phyloP scores from a whole-genome alignment of 139 green algal species.

The Tetratostichococcus sp. region DNA sequence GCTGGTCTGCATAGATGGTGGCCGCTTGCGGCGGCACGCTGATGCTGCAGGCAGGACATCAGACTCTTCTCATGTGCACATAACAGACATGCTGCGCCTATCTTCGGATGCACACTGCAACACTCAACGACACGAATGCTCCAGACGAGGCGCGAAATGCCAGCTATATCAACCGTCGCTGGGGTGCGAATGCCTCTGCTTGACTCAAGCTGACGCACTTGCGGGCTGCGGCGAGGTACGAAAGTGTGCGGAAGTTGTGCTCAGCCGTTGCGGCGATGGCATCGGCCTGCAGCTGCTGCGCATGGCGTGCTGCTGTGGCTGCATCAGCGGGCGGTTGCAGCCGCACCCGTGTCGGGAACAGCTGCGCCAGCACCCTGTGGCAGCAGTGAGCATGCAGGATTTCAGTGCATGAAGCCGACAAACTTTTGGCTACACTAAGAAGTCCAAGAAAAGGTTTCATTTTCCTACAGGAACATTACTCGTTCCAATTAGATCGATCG shows the following conservation, averaged over 20 bases:
- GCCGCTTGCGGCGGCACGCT: slow-evolving; percentile 5
- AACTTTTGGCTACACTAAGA: too few species aligned
- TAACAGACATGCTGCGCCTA: too few species aligned
- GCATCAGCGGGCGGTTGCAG: slow-evolving; percentile 28
- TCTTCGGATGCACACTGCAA: neutral
- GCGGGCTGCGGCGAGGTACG: slow-evolving; percentile 7
- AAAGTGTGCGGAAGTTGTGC: slow-evolving; percentile 20
- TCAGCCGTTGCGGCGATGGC: neutral
- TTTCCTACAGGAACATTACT: too few species aligned
- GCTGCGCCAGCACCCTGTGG: slow-evolving; percentile 31
- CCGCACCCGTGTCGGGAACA: slow-evolving; percentile 35
- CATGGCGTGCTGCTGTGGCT: slow-evolving; percentile 14
- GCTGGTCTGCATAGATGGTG: slow-evolving; percentile 9
- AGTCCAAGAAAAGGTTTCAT: too few species aligned
- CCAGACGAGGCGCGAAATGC: too few species aligned
- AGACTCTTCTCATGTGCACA: too few species aligned
- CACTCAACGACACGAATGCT: neutral
- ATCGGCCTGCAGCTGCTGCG: slow-evolving; percentile 24
- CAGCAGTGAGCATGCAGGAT: too few species aligned
- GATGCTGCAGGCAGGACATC: neutral
- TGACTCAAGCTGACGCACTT: too few species aligned
- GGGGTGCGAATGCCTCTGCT: too few species aligned
- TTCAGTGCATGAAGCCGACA: too few species aligned
- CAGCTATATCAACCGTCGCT: too few species aligned
- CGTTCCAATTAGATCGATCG: too few species aligned